Conservation (phyloP, 352 stramenopile species). For the Phytophthora sp. region DNA sequence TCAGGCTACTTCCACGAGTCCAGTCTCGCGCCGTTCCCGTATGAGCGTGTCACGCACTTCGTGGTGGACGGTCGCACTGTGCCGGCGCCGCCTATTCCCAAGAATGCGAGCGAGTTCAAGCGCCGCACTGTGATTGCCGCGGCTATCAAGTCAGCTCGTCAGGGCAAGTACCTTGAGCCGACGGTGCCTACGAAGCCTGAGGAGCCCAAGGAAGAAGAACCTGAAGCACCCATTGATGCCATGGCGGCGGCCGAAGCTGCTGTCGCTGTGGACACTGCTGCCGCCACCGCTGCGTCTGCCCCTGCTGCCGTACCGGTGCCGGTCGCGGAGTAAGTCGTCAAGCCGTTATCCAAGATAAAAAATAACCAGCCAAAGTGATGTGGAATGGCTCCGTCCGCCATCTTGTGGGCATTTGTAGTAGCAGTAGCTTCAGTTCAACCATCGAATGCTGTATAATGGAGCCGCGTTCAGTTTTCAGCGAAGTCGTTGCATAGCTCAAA, state of each 20-base stretch:
- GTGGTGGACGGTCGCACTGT: constrained; percentile 82
- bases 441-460: constrained; percentile 34
- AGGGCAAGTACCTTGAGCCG: constrained; percentile 34
- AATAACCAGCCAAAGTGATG: constrained; percentile 16
- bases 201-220: constrained; percentile 14
- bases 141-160: constrained; percentile 66
- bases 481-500: background rate
- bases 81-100: constrained; percentile 66
- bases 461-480: constrained; percentile 12
- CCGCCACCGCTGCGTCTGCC: constrained; percentile 17
- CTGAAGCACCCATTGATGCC: constrained; percentile 21
- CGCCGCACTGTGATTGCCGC: constrained; percentile 72
- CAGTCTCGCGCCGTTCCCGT: constrained; percentile 71
- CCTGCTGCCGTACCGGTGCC: constrained; percentile 20
- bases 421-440: constrained; percentile 24
- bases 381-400: constrained; percentile 4
- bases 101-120: constrained; percentile 70
- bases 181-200: constrained; percentile 16
- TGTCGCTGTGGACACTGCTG: constrained; percentile 20
- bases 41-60: constrained; percentile 85
- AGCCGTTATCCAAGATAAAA: constrained; percentile 9
- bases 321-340: constrained; percentile 29
- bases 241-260: constrained; percentile 28
- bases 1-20: constrained; percentile 79
- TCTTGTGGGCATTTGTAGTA: constrained; percentile 16